A percentile compares a stretch with the other conserved stretches of the same genome.
phyloP scores from a whole-genome alignment of 2,329 filamentous ascomycete species.

The Pezizomycotina sp. region DNA sequence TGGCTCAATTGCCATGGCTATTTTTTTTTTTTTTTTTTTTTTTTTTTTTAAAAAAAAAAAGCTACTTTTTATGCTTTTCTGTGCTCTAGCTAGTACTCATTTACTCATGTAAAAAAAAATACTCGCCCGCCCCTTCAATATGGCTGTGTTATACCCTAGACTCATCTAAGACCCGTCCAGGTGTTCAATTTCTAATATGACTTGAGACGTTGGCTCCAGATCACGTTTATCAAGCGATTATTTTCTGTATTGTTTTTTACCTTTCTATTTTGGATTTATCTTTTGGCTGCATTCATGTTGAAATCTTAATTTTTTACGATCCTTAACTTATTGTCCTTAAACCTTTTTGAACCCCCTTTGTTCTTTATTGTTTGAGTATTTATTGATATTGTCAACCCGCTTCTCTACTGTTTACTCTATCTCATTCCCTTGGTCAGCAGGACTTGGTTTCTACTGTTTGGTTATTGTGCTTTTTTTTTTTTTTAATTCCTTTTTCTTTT shows the following conservation, averaged over 20 bases:
- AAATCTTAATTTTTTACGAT: slow-evolving; percentile 14
- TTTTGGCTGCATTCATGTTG: slow-evolving; percentile 12
- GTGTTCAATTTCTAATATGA: not conserved
- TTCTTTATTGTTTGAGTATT: slow-evolving; percentile 5
- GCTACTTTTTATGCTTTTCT: slow-evolving; percentile 1
- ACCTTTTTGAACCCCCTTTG: slow-evolving; percentile 11
- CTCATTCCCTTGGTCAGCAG: slow-evolving; percentile 12
- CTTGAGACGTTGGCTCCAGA: not conserved
- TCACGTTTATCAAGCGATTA: slow-evolving; percentile 6
- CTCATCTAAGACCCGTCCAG: not conserved
- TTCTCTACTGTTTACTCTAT: slow-evolving; percentile 13
- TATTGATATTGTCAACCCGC: slow-evolving; percentile 8
- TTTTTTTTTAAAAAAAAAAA: slow-evolving; percentile 11
- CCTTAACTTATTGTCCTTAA: not conserved
- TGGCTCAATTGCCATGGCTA: slow-evolving; percentile 10
- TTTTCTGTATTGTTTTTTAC: slow-evolving; percentile 5
- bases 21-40: slow-evolving; percentile 6
- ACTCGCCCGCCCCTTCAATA: not conserved
- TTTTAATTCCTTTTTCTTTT: slow-evolving; percentile 13
- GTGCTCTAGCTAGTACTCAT: too few relatives aligned
- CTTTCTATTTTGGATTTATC: too few relatives aligned
- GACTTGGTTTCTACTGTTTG: slow-evolving; percentile 18
- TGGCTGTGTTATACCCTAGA: slow-evolving; percentile 1
- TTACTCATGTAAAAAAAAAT: too few relatives aligned
- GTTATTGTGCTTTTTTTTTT: slow-evolving; percentile 19